Evolutionary conservation across 768 basidiomycete genomes (phyloP).

Genomic region (Mycena galopus): DNA sequence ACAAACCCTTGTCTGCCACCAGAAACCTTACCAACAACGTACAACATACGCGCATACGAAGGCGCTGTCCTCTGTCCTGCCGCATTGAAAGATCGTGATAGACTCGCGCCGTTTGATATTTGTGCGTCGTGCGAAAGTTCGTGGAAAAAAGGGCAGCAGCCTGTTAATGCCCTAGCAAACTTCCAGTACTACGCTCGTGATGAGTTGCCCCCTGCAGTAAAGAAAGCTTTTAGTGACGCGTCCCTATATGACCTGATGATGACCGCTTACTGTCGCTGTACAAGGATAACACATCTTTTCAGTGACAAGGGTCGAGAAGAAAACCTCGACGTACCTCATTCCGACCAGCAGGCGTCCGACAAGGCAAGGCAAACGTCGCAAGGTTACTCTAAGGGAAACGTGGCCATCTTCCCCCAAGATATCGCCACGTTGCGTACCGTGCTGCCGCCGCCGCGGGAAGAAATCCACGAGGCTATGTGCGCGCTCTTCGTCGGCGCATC

Average conservation of each 20-base stretch:
- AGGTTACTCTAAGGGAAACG: background rate
- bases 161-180: background rate
- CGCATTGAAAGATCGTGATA: background rate
- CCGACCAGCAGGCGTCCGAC: no score
- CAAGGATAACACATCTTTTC: background rate
- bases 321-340: no score
- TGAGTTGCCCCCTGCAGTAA: background rate
- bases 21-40: background rate
- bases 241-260: background rate
- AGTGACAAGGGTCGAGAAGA: no score
- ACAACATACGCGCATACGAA: background rate
- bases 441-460: background rate
- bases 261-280: no score
- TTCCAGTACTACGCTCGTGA: constrained; percentile 3
- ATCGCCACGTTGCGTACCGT: background rate
- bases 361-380: background rate
- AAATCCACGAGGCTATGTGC: constrained; percentile 8
- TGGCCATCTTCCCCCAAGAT: constrained; percentile 1
- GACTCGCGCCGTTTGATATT: background rate
- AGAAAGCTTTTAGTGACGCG: background rate
- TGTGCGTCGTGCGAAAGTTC: background rate
- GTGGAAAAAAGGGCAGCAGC: background rate
- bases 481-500: background rate
- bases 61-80: background rate
- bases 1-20: background rate